These are phyloP conservation scores for Cylindricascospora bacillispora DNA, from an alignment of 1,139 yeast genomes.

Conservation along the genomic window DNA sequence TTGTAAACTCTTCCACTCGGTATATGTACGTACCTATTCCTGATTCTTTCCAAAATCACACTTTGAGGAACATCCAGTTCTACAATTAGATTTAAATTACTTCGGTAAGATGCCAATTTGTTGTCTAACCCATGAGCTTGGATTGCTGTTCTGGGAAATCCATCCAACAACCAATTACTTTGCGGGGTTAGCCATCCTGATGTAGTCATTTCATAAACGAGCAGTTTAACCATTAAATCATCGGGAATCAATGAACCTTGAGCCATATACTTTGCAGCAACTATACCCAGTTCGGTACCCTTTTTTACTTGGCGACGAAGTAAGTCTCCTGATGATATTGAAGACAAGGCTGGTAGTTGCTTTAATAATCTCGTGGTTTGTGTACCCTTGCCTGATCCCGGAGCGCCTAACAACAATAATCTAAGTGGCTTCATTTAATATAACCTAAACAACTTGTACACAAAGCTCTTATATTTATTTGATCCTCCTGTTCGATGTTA, in stretches of 20 bases:
- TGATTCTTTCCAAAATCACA: slow-evolving; percentile 68
- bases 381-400: slow-evolving; percentile 93
- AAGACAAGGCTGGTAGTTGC: slow-evolving; percentile 34
- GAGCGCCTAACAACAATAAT: slow-evolving; percentile 73
- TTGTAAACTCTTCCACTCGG: slow-evolving; percentile 83
- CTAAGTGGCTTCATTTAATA: slow-evolving; percentile 41
- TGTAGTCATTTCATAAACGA: slow-evolving; percentile 36
- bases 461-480: no score
- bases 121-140: slow-evolving; percentile 56
- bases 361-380: slow-evolving; percentile 55
- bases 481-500: no score
- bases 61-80: slow-evolving; percentile 74
- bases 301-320: slow-evolving; percentile 53
- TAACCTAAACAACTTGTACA: no score
- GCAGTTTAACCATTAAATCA: slow-evolving; percentile 44
- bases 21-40: slow-evolving; percentile 73
- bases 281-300: slow-evolving; percentile 42
- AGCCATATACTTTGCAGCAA: slow-evolving; percentile 45
- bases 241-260: slow-evolving; percentile 69
- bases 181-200: slow-evolving; percentile 35
- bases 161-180: slow-evolving; percentile 70
- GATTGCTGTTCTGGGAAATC: slow-evolving; percentile 69
- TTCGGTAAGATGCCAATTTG: slow-evolving; percentile 30
- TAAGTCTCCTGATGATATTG: slow-evolving; percentile 77
- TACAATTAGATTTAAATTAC: slow-evolving; percentile 57